Base-by-base conservation (phyloP, 495 filamentous ascomycete genomes). In the Trichoderma erinaceum region DNA sequence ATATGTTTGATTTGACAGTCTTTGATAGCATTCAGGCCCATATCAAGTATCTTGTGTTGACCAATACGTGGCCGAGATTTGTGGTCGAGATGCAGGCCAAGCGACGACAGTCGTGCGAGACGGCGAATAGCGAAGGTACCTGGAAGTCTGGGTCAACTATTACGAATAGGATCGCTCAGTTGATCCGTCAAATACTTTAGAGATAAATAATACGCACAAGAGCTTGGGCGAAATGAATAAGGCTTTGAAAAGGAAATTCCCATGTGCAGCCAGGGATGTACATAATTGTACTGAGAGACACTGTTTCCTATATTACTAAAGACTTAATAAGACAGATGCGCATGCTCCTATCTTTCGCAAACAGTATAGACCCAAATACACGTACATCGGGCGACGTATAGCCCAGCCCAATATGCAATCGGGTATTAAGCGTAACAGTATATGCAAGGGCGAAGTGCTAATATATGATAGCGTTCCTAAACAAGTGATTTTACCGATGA, bases 21-120 rank as follows among this genome's bases (percentile, higher is more conserved):
- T 67, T 61, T 58, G 66, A 56, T 50, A 52, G 29, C 10, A 44
- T 58, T 2, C 23, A 67, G 16, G 63, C 27, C 7, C 44, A 67
- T 13, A 67, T 67, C 21, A 67, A 56, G 29, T 67, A 67, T 43
- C 50, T 67, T 8, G 66, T 67, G 10, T 35, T 67, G 27, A 67
- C 66, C 13, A 67, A 58, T 52, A 67, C 66, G 4, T 67, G 66
- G 66, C 66, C 66, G 18, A 67, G 63, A 18, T 67, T 67, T 41
- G 66, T 67, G 13, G 32, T 43, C 21, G 48, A 65, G 35, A 46
- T 65, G 63, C 63, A 65, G 32, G 8, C n/a, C 35, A 41, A 29
- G 63, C 41, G 23, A 27, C 63, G 63, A 18, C 56, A 21, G 7
- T 65, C 63, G 10, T 16, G 15, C 25, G 63, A 65, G 6, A 65